A percentile compares a stretch with the other conserved stretches of the same genome.
These are phyloP conservation scores for Pueraria montana DNA, from an alignment of 306 rosid genomes.

Conservation along the genomic window DNA sequence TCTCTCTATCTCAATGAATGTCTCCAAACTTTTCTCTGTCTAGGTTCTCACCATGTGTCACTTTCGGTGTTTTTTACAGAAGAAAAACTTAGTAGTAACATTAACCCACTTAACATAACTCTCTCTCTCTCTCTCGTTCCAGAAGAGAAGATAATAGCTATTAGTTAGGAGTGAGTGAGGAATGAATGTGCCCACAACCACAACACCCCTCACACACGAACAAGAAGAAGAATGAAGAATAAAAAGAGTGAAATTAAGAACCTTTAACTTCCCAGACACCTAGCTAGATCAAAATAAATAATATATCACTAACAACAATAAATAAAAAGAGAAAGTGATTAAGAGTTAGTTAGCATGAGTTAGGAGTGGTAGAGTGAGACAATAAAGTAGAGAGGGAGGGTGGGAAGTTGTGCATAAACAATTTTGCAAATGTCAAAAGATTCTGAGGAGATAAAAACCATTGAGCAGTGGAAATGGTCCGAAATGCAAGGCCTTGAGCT, in stretches of 20 bases:
- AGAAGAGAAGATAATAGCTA: neutral
- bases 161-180: neutral
- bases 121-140: neutral
- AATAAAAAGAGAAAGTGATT: neutral
- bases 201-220: slow-evolving; percentile 2
- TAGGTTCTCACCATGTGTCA: slow-evolving; percentile 61
- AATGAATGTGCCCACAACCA: neutral
- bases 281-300: slow-evolving; percentile 1
- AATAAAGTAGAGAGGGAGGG: slow-evolving; percentile 47
- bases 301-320: neutral
- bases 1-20: slow-evolving; percentile 34
- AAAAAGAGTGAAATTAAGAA: slow-evolving; percentile 23
- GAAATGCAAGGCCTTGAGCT: slow-evolving; percentile 99
- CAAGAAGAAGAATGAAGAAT: slow-evolving; percentile 21
- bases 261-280: neutral
- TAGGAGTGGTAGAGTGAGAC: slow-evolving; percentile 51
- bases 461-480: slow-evolving; percentile 99
- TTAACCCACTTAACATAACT: slow-evolving; percentile 46
- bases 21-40: slow-evolving; percentile 43
- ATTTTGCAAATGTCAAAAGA: slow-evolving; percentile 90
- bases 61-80: slow-evolving; percentile 66
- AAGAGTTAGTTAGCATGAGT: slow-evolving; percentile 38
- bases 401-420: slow-evolving; percentile 61
- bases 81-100: slow-evolving; percentile 59
- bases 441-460: slow-evolving; percentile 81